phyloP scores from a whole-genome alignment of 257 asterid genomes.

The Marsdenia floribunda region DNA sequence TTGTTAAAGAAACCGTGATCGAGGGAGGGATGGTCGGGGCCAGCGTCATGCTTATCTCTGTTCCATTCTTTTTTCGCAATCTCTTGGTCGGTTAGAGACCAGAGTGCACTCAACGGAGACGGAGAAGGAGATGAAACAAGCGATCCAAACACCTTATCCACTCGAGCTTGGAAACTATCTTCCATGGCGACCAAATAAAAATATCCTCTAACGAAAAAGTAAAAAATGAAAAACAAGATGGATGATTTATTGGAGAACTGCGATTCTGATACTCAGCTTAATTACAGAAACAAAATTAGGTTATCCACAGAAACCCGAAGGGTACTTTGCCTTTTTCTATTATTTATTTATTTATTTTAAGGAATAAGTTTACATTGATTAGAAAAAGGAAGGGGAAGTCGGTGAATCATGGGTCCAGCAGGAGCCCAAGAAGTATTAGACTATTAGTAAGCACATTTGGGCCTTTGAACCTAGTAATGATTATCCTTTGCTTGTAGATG shows the following conservation, averaged over 20 bases:
- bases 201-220: too few species aligned
- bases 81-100: slow-evolving; percentile 81
- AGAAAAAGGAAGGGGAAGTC: neutral
- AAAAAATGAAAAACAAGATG: neutral
- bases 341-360: too few species aligned
- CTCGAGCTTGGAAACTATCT: slow-evolving; percentile 78
- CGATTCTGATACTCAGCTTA: neutral
- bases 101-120: slow-evolving; percentile 26
- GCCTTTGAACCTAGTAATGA: too few species aligned
- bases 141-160: slow-evolving; percentile 72
- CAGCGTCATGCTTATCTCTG: slow-evolving; percentile 22
- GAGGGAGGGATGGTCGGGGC: neutral
- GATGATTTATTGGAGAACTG: neutral
- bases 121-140: slow-evolving; percentile 19
- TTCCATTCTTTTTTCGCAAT: slow-evolving; percentile 56
- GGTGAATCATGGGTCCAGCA: too few species aligned
- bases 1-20: slow-evolving; percentile 4
- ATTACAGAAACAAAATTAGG: neutral
- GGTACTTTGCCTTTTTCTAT: neutral
- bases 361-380: neutral
- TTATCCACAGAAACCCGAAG: neutral
- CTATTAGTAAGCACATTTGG: too few species aligned
- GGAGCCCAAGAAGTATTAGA: too few species aligned
- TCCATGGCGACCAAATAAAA: slow-evolving; percentile 37
- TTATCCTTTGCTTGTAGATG: too few species aligned